phyloP scores from a whole-genome alignment of 1,139 yeast genomes.

The Yarrowia galli region DNA sequence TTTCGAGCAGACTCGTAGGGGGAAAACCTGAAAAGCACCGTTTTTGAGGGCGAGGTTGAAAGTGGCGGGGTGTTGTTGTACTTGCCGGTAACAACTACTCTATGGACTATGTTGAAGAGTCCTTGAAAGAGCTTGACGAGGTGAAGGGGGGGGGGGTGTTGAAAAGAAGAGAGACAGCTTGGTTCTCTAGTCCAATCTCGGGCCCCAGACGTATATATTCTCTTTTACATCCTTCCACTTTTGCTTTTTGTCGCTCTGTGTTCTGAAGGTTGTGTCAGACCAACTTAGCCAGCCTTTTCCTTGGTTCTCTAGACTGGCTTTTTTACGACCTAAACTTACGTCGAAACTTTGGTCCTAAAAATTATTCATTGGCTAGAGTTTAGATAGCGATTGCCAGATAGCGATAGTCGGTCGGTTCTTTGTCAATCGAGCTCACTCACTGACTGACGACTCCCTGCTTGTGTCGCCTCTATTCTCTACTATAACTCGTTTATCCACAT shows the following conservation, averaged over 20 bases:
- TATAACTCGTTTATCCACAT: too few species aligned
- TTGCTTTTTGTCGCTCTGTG: background rate
- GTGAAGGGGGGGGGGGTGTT: too few species aligned
- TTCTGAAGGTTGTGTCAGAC: slow-evolving; percentile 22
- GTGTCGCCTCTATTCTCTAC: too few species aligned
- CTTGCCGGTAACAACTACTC: slow-evolving; percentile 16
- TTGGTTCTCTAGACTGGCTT: slow-evolving; percentile 6
- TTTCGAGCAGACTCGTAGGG: slow-evolving; percentile 26
- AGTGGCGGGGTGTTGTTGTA: background rate
- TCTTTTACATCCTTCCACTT: slow-evolving; percentile 7
- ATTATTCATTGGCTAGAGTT: slow-evolving; percentile 22
- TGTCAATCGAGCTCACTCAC: background rate
- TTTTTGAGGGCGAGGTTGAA: background rate
- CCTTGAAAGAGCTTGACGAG: background rate
- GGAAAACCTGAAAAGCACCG: slow-evolving; percentile 38
- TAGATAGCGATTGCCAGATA: slow-evolving; percentile 17
- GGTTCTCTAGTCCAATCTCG: background rate
- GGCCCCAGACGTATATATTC: slow-evolving; percentile 4
- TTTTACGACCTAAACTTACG: slow-evolving; percentile 7
- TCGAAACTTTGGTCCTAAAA: background rate
- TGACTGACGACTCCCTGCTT: too few species aligned
- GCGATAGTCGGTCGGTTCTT: background rate
- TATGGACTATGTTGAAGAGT: slow-evolving; percentile 29
- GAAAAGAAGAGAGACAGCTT: slow-evolving; percentile 3
- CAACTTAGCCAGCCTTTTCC: slow-evolving; percentile 12